These are phyloP conservation scores for Linum lewisii DNA, from an alignment of 345 rosid species.

Conservation along the genomic window DNA sequence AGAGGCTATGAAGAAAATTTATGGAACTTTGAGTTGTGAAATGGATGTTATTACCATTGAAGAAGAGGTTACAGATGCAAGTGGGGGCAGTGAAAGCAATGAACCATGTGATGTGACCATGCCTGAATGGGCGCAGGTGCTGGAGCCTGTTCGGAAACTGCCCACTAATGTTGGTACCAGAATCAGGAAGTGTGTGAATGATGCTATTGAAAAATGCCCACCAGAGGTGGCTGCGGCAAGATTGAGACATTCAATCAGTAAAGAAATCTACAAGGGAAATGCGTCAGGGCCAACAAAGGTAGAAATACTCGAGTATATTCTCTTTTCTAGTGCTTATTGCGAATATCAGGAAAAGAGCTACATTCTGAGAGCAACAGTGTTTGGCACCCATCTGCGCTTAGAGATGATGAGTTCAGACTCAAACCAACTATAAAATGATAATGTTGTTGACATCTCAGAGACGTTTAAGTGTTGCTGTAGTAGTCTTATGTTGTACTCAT, in stretches of 20 bases:
- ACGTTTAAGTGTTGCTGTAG: too few relatives aligned
- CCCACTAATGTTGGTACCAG: conserved; percentile 99
- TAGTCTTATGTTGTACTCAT: too few relatives aligned
- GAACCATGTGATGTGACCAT: conserved; percentile 35
- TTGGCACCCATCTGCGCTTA: too few relatives aligned
- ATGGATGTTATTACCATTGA: conserved; percentile 52
- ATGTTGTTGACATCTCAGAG: too few relatives aligned
- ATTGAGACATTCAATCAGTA: conserved; percentile 87
- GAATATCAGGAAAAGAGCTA: too few relatives aligned
- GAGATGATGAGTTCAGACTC: too few relatives aligned
- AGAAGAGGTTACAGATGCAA: conserved; percentile 49
- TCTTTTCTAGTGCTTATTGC: too few relatives aligned
- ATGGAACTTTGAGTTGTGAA: conserved; percentile 49
- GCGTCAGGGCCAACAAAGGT: conserved; percentile 99
- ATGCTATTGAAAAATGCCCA: conserved; percentile 65
- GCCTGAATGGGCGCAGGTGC: conserved; percentile 80
- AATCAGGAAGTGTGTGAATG: conserved; percentile 85
- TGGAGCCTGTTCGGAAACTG: conserved; percentile 86
- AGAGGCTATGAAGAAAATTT: conserved; percentile 72
- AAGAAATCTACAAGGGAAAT: conserved; percentile 96
- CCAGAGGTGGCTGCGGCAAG: conserved; percentile 90
- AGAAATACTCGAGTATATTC: neutral
- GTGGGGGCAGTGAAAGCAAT: conserved; percentile 40
- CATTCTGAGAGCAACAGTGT: too few relatives aligned
- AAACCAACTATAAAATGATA: too few relatives aligned